Evolutionary conservation across 75 land plant genomes (phyloP).

Genomic region (Picea glauca): DNA sequence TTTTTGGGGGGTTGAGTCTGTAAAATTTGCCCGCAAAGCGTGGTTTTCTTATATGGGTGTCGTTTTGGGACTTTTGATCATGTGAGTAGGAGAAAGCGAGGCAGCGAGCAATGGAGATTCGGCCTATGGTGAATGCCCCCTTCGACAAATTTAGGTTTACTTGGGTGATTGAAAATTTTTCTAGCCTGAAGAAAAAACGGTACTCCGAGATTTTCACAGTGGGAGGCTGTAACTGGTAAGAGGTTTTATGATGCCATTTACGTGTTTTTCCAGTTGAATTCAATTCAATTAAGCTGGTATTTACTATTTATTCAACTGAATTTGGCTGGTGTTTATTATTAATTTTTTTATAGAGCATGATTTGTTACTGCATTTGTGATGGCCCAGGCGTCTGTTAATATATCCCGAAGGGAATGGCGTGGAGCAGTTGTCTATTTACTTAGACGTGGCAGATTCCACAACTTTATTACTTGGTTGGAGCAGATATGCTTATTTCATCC

Average conservation of each 20-base stretch:
- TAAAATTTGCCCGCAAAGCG: no score
- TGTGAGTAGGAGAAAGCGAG: no score
- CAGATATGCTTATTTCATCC: conserved; percentile 60
- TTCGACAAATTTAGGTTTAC: no score
- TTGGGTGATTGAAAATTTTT: no score
- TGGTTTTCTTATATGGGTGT: no score
- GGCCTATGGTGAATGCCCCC: no score
- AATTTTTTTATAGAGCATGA: not conserved
- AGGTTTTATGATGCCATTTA: not conserved
- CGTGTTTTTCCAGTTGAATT: not conserved
- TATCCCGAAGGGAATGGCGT: conserved; percentile 65
- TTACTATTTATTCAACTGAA: not conserved
- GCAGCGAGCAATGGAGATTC: no score
- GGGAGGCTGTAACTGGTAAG: conserved; percentile 64
- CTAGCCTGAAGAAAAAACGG: no score
- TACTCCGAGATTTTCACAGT: no score
- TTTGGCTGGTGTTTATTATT: not conserved
- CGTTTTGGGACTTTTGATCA: no score
- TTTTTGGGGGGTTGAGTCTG: no score
- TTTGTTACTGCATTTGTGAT: no score
- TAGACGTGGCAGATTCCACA: conserved; percentile 65
- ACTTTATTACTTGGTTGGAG: conserved; percentile 61
- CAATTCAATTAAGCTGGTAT: not conserved
- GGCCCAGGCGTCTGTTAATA: conserved; percentile 51
- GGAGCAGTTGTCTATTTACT: conserved; percentile 56